phyloP scores from a whole-genome alignment of 495 filamentous ascomycete species.

The Darksidea phi region DNA sequence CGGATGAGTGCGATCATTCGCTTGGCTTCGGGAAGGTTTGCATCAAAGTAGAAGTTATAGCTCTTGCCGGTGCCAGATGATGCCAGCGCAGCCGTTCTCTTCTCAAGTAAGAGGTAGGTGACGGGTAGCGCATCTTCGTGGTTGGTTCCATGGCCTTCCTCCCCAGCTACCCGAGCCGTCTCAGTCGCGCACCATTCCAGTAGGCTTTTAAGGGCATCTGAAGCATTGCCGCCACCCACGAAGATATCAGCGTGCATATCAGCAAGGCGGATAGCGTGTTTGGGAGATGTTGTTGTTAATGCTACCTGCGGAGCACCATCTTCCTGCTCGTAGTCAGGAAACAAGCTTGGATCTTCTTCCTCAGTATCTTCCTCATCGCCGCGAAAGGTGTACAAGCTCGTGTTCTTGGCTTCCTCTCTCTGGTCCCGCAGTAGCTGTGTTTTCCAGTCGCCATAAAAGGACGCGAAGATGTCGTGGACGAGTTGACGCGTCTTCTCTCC shows the following conservation, averaged over 20 bases:
- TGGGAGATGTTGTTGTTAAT: constrained; percentile 45
- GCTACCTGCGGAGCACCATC: constrained; percentile 23
- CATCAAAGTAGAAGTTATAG: constrained; percentile 88
- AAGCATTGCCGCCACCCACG: constrained; percentile 17
- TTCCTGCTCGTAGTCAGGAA: constrained; percentile 69
- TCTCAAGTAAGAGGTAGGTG: constrained; percentile 48
- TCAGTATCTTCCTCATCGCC: constrained; percentile 77
- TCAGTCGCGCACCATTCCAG: constrained; percentile 28
- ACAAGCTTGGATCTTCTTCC: constrained; percentile 72
- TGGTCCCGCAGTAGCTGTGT: constrained; percentile 69
- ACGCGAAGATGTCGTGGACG: constrained; percentile 53
- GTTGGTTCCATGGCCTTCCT: constrained; percentile 5
- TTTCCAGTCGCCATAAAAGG: constrained; percentile 77
- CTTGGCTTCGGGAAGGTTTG: constrained; percentile 70
- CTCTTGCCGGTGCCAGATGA: constrained; percentile 41
- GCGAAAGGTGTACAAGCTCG: constrained; percentile 75
- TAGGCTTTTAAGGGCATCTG: constrained; percentile 15
- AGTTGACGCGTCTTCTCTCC: neutral
- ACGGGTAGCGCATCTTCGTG: constrained; percentile 49
- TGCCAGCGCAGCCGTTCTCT: constrained; percentile 55
- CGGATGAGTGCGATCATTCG: constrained; percentile 66
- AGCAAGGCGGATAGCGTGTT: constrained; percentile 53
- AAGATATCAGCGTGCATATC: constrained; percentile 56
- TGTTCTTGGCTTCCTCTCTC: constrained; percentile 65
- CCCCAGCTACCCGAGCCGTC: constrained; percentile 13